A percentile compares a stretch with the other conserved stretches of the same genome.
These are phyloP conservation scores for Phytophthora syringae DNA, from an alignment of 352 stramenopile species.

Conservation along the genomic window DNA sequence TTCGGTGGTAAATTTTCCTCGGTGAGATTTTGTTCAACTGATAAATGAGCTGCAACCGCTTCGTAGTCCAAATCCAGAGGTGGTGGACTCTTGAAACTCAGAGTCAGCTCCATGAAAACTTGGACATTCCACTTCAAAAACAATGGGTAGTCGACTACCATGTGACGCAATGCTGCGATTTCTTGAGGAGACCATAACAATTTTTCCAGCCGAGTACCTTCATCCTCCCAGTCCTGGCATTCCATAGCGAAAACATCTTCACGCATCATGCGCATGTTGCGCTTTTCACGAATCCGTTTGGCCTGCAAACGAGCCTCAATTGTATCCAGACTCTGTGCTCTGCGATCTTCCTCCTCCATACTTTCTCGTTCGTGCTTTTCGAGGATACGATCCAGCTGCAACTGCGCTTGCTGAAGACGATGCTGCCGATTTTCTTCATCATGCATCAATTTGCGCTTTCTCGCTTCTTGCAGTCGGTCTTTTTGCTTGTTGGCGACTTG, in stretches of 20 bases:
- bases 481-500: constrained; percentile 39
- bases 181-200: constrained; percentile 57
- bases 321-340: constrained; percentile 20
- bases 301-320: constrained; percentile 24
- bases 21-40: constrained; percentile 36
- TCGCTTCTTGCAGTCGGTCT: constrained; percentile 53
- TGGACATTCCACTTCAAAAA: constrained; percentile 55
- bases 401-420: constrained; percentile 43
- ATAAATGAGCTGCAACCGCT: constrained; percentile 38
- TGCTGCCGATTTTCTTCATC: constrained; percentile 68
- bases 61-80: constrained; percentile 70
- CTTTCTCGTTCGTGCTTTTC: constrained; percentile 54
- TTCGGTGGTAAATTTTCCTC: constrained; percentile 46
- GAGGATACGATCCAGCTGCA: constrained; percentile 32
- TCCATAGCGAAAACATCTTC: constrained; percentile 62
- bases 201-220: constrained; percentile 54
- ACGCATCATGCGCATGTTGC: constrained; percentile 60
- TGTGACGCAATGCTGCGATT: constrained; percentile 33
- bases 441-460: constrained; percentile 62
- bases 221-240: constrained; percentile 53
- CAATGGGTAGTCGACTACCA: constrained; percentile 34
- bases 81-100: constrained; percentile 18
- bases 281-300: constrained; percentile 44
- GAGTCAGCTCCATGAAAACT: constrained; percentile 47
- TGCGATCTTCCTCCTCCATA: constrained; percentile 55